Conservation (phyloP, 345 rosid species). For the Eutrema yunnanense region DNA sequence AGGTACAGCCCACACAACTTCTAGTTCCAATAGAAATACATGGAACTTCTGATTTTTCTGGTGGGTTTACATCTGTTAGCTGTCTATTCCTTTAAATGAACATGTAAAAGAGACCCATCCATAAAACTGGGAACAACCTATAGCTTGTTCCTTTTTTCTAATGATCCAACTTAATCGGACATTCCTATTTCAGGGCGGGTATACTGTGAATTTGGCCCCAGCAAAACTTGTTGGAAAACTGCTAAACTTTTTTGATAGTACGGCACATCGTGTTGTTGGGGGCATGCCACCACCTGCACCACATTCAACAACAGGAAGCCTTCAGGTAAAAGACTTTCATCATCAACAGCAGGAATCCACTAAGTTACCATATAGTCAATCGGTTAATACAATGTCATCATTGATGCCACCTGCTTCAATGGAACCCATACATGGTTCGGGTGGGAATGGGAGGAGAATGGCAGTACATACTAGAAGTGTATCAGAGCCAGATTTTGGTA, state of each 20-base stretch:
- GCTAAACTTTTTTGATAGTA: conserved; percentile 55
- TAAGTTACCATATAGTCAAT: conserved; percentile 43
- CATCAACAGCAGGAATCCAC: conserved; percentile 34
- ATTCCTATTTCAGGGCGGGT: conserved; percentile 51
- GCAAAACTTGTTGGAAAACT: conserved; percentile 59
- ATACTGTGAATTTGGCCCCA: conserved; percentile 48
- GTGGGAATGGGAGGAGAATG: conserved; percentile 33
- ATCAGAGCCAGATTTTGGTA: conserved; percentile 66
- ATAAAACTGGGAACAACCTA: not conserved
- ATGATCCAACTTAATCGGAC: conserved; percentile 2
- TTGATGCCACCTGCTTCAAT: conserved; percentile 44
- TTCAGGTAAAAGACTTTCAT: conserved; percentile 34
- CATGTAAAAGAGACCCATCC: not conserved
- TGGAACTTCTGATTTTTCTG: not conserved
- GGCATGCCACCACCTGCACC: conserved; percentile 60
- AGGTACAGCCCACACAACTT: conserved; percentile 37
- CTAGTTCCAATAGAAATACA: not conserved
- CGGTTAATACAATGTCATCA: conserved; percentile 47
- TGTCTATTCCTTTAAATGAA: not conserved
- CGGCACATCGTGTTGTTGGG: conserved; percentile 73
- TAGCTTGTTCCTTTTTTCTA: not conserved
- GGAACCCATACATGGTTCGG: conserved; percentile 52
- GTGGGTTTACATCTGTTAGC: not conserved
- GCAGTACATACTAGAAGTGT: conserved; percentile 55
- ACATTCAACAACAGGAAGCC: conserved; percentile 31